A percentile compares a stretch with the other conserved stretches of the same genome.
Conservation (phyloP, 129 eudicot genomes). For the Sambucus nigra region DNA sequence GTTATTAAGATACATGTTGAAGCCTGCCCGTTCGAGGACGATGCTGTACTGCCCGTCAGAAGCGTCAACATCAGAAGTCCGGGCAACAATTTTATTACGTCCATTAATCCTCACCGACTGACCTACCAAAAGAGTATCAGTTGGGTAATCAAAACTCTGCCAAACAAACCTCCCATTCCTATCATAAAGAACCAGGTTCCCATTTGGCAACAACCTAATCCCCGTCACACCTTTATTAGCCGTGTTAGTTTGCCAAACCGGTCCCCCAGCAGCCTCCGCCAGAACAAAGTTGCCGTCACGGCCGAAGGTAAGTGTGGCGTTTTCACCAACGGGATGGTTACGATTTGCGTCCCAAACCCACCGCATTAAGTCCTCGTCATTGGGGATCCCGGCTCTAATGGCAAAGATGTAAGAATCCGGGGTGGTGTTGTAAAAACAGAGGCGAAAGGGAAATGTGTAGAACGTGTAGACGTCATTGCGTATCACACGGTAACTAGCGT, state of each 20-base stretch:
- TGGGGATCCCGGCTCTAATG: constrained; percentile 19
- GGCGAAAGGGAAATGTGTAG: constrained; percentile 17
- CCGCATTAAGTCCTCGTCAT: constrained; percentile 13
- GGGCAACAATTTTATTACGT: constrained; percentile 28
- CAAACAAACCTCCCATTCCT: constrained; percentile 29
- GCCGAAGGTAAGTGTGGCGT: constrained; percentile 31
- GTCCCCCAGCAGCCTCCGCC: constrained; percentile 23
- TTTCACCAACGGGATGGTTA: constrained; percentile 33
- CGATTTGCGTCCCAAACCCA: constrained; percentile 66
- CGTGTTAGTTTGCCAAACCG: constrained; percentile 49
- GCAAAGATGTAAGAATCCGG: constrained; percentile 30
- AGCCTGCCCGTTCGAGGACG: constrained; percentile 22
- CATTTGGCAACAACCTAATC: constrained; percentile 14
- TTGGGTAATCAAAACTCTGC: constrained; percentile 59
- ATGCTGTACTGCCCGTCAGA: constrained; percentile 36
- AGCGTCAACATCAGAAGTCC: constrained; percentile 22
- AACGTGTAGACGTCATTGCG: constrained; percentile 1
- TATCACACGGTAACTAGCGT: constrained; percentile 18
- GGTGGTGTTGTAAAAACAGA: constrained; percentile 51
- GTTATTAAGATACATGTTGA: constrained; percentile 26
- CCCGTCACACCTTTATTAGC: constrained; percentile 41
- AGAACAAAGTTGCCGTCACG: constrained; percentile 40
- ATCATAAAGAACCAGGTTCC: constrained; percentile 45
- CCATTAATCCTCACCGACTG: constrained; percentile 26
- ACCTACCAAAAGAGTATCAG: constrained; percentile 38